Evolutionary conservation across 768 basidiomycete species (phyloP), one percentile per base, ranked within the genome.

Genomic region (Botryobasidium botryosum): DNA sequence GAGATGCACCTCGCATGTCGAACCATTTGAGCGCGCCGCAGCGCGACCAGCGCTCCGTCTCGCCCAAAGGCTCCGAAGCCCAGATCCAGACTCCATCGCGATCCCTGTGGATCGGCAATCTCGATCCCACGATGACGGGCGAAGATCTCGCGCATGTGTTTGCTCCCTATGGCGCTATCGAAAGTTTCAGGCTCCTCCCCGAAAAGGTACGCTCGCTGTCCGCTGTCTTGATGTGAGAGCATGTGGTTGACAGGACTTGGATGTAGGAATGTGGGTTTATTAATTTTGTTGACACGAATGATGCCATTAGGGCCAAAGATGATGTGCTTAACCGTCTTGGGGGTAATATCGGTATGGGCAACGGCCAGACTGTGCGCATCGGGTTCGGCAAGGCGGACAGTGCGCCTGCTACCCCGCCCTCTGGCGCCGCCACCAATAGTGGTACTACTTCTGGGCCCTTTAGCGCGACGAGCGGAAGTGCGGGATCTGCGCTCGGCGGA

Each of bases 361-460:
- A 91, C 52, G 88, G 90, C 12, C 87, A 90, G 60, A 87, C 86
- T 1, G 92, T 99, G 43, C 79, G 94, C 37, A 91, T 99, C 56
- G 94, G 94, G 2, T 99, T 94, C 58, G 94, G 92, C 21, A 99
- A 97, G 59, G 88, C 88, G 2, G 91, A 96, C 56, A 91, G 88
- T 53, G 92, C 87, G 4, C 92, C 92, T 25, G 77, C 85, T 32
- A 83, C 87, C 6, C 83, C 87, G 13, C 77, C 84, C 27, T 86
- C 85, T 53, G 80, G 80, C 21, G 70, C 70, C 21, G 64, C 66
- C 31, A 69, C 72, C 40, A 76, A 70, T 51, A 72, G 79, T 24
- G 69, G 73, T 13, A 68, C 78, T 12, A 72, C 78, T 2, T 77
- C 80, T 0, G 28, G 51, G 23, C 33, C 53, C 26, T n/a, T 20